Conservation (phyloP, 768 basidiomycete species). For the Fistulinella prunicolor region DNA sequence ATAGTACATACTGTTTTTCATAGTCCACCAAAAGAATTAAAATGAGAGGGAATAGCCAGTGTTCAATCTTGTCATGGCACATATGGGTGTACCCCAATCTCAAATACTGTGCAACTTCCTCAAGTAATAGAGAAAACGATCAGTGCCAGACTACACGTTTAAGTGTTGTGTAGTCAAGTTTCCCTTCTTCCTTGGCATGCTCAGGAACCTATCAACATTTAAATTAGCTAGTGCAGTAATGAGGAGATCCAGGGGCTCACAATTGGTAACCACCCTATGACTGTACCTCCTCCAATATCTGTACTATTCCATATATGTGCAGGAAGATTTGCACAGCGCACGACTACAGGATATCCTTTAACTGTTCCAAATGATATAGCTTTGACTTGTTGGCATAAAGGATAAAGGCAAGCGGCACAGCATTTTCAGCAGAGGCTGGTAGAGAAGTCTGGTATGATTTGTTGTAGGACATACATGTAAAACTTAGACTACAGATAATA, state of each 20-base stretch:
- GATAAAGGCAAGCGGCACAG: background rate
- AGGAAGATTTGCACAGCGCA: slow-evolving; percentile 16
- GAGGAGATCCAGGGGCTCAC: slow-evolving; percentile 1
- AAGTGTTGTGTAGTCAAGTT: slow-evolving; percentile 29
- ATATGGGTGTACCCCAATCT: slow-evolving; percentile 19
- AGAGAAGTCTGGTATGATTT: too few relatives aligned
- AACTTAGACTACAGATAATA: too few relatives aligned
- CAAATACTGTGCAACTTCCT: slow-evolving; percentile 18
- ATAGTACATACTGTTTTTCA: slow-evolving; percentile 40
- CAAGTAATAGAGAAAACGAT: slow-evolving; percentile 32
- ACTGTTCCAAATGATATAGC: slow-evolving; percentile 13
- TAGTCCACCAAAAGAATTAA: slow-evolving; percentile 42
- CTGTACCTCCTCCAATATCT: slow-evolving; percentile 12
- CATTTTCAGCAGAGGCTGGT: background rate
- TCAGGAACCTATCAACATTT: slow-evolving; percentile 29
- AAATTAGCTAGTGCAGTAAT: background rate
- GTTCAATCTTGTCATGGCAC: slow-evolving; percentile 26
- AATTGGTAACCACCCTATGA: slow-evolving; percentile 19
- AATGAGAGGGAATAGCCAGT: slow-evolving; percentile 35
- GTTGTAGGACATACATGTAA: too few relatives aligned
- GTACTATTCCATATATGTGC: slow-evolving; percentile 13
- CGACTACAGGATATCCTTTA: slow-evolving; percentile 22
- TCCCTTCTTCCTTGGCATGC: slow-evolving; percentile 28
- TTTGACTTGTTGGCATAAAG: background rate
- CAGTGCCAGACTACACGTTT: slow-evolving; percentile 40